These are phyloP conservation scores for Pisolithus microcarpus DNA, from an alignment of 768 basidiomycete genomes.

Conservation along the genomic window DNA sequence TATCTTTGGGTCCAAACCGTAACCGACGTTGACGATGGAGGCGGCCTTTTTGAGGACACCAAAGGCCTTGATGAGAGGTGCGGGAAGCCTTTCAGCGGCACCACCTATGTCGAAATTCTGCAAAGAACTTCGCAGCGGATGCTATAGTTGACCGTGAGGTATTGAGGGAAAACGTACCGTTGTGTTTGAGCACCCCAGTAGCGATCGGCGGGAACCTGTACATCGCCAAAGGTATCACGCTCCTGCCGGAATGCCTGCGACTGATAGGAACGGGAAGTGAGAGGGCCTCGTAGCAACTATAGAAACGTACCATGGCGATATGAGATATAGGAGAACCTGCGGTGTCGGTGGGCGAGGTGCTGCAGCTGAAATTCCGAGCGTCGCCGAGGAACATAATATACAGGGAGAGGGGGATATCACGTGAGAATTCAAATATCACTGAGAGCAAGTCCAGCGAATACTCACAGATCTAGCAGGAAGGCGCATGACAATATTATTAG, in stretches of 20 bases:
- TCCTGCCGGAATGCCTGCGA: slow-evolving; percentile 64
- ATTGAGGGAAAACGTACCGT: slow-evolving; percentile 40
- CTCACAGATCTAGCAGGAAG: slow-evolving; percentile 7
- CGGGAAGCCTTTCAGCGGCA: slow-evolving; percentile 84
- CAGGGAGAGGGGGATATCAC: slow-evolving; percentile 10
- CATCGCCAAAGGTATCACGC: slow-evolving; percentile 92
- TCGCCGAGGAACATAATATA: not conserved
- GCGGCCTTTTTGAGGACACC: slow-evolving; percentile 98
- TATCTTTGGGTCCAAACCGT: slow-evolving; percentile 86
- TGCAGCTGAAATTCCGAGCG: slow-evolving; percentile 1
- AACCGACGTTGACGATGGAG: slow-evolving; percentile 77
- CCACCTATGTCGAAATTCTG: slow-evolving; percentile 99
- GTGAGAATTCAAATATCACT: slow-evolving; percentile 6
- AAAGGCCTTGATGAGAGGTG: slow-evolving; percentile 96
- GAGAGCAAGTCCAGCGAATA: not conserved
- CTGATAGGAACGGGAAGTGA: slow-evolving; percentile 16
- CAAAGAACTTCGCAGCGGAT: slow-evolving; percentile 51
- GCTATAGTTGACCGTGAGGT: slow-evolving; percentile 6
- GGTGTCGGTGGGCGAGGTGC: slow-evolving; percentile 2
- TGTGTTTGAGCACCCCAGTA: slow-evolving; percentile 99
- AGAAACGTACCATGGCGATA: slow-evolving; percentile 29
- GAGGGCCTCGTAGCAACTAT: not conserved
- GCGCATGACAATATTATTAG: not conserved
- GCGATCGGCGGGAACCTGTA: slow-evolving; percentile 78
- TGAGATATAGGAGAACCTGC: slow-evolving; percentile 27